Conservation (phyloP, 2,329 filamentous ascomycete species). For the Achaetomium macrosporum region DNA sequence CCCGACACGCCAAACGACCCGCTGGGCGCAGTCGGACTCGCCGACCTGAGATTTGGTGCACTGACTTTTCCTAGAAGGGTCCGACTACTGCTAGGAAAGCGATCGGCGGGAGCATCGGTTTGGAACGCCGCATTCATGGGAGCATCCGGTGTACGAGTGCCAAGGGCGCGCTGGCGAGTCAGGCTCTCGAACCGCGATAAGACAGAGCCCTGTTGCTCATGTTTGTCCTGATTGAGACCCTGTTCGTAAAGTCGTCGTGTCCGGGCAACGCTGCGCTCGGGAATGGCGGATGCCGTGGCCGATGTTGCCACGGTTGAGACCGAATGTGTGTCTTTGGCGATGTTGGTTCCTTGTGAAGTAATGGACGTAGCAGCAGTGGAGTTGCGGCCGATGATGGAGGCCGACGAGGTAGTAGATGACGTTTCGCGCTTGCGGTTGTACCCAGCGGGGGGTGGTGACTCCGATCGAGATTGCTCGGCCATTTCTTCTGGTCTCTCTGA, state of each 20-base stretch:
- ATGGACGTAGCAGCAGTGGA: conserved; percentile 88
- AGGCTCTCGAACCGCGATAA: conserved; percentile 76
- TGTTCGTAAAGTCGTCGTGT: conserved; percentile 76
- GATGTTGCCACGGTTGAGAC: conserved; percentile 34
- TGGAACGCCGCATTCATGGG: conserved; percentile 42
- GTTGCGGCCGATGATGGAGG: conserved; percentile 60
- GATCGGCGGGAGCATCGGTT: conserved; percentile 40
- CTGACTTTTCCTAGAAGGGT: conserved; percentile 52
- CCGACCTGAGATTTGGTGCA: conserved; percentile 61
- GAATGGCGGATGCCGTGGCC: conserved; percentile 34
- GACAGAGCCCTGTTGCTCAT: conserved; percentile 72
- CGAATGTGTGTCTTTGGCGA: conserved; percentile 46
- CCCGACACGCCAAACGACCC: conserved; percentile 34
- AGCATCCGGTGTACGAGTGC: conserved; percentile 47
- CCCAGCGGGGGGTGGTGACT: conserved; percentile 53
- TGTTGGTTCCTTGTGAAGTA: conserved; percentile 60
- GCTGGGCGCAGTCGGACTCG: conserved; percentile 42
- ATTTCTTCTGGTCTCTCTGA: conserved; percentile 34
- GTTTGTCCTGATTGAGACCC: conserved; percentile 69
- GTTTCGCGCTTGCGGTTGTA: conserved; percentile 77
- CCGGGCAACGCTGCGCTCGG: conserved; percentile 64
- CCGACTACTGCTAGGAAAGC: conserved; percentile 39
- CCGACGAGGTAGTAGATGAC: conserved; percentile 73
- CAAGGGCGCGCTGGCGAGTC: conserved; percentile 53
- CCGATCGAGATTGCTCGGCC: conserved; percentile 40